phyloP scores from a whole-genome alignment of 345 rosid genomes.

The Anastatica hierochuntica region DNA sequence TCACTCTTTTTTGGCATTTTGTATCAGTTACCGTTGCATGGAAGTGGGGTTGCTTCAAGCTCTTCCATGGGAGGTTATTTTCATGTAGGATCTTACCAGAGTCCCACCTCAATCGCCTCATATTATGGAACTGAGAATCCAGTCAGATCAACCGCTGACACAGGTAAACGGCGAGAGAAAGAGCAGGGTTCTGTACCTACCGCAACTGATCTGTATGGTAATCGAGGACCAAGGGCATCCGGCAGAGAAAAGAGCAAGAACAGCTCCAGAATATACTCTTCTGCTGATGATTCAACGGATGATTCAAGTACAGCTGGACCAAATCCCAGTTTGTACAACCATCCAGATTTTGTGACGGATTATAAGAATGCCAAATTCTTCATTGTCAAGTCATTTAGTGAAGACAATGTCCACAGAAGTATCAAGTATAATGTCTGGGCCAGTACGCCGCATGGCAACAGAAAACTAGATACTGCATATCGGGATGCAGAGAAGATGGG shows the following conservation, averaged over 20 bases:
- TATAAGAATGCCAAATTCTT: conserved; percentile 56
- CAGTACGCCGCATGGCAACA: conserved; percentile 72
- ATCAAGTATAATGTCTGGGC: conserved; percentile 69
- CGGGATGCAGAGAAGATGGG: conserved; percentile 43
- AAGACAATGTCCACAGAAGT: conserved; percentile 72
- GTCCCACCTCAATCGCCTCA: conserved; percentile 14
- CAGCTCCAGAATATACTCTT: conserved; percentile 21
- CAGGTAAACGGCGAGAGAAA: conserved; percentile 47
- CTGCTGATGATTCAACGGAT: conserved; percentile 27
- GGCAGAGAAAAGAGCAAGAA: conserved; percentile 38
- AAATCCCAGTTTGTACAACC: conserved; percentile 34
- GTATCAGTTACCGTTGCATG: conserved; percentile 32
- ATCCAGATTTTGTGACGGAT: conserved; percentile 40
- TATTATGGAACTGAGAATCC: conserved; percentile 35
- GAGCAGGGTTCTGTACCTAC: conserved; percentile 33
- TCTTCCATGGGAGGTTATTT: conserved; percentile 41
- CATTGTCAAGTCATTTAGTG: conserved; percentile 69
- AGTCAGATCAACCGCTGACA: conserved; percentile 32
- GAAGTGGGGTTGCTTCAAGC: conserved; percentile 37
- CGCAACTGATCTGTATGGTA: conserved; percentile 42
- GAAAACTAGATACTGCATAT: conserved; percentile 57
- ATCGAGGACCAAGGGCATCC: conserved; percentile 66
- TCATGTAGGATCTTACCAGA: conserved; percentile 36
- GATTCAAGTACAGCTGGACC: conserved; percentile 26
- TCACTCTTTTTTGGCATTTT: not conserved